Evolutionary conservation across 495 filamentous ascomycete genomes (phyloP).

Genomic region (Trichoderma virens): DNA sequence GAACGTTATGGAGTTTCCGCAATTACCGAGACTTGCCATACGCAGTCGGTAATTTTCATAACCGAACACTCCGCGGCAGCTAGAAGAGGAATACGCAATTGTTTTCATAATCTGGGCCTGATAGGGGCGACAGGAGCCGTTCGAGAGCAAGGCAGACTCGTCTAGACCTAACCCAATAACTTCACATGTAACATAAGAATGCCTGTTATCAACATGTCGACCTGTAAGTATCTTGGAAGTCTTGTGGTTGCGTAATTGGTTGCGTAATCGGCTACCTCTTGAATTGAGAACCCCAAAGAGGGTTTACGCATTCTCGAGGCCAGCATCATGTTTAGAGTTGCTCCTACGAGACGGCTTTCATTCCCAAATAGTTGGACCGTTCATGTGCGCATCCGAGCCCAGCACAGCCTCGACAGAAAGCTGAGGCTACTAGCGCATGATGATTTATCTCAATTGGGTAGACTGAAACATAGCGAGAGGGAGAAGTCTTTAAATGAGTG

Average conservation of each 20-base stretch:
- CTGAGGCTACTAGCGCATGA: too few relatives aligned
- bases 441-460: not conserved
- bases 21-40: not conserved
- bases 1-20: not conserved
- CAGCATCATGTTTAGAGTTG: not conserved
- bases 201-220: not conserved
- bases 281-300: not conserved
- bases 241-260: not conserved
- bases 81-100: not conserved
- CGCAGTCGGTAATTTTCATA: not conserved
- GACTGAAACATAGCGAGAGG: not conserved
- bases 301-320: not conserved
- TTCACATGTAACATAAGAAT: not conserved
- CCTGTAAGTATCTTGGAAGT: not conserved
- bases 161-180: not conserved
- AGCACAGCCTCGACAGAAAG: not conserved
- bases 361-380: not conserved
- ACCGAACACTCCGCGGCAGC: not conserved
- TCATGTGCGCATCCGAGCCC: not conserved
- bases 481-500: not conserved
- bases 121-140: not conserved
- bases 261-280: not conserved
- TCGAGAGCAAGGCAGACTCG: not conserved
- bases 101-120: not conserved
- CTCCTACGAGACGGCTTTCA: too few relatives aligned